Base-by-base conservation (phyloP, 2,329 filamentous ascomycete genomes). In the Cordyceps farinosa region DNA sequence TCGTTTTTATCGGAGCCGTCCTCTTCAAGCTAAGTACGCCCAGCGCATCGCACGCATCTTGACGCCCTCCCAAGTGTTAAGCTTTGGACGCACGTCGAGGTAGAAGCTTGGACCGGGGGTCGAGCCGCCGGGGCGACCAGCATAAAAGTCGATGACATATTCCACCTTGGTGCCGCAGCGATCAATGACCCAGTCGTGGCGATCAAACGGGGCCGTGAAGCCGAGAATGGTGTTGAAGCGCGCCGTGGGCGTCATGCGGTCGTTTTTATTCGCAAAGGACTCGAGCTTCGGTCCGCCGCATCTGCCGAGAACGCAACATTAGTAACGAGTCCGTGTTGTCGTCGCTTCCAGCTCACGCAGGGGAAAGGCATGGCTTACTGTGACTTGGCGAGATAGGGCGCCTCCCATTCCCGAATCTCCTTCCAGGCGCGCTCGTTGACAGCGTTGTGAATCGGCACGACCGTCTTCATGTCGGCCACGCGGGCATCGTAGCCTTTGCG, bases 131-230 rank as follows among this genome's bases (percentile, higher is more conserved):
- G 78, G 76, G 6, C 83, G 80, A 0, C 95, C 95, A 5, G 92
- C 87, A 73, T 99, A 99, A 71, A 99, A 99, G 77, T 99, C 95
- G 75, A 99, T 99, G 45, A 99, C 90, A 74, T 99, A 99, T 70
- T 98, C 95, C 55, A 99, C 79, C 71, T 86, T 86, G 27, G 82
- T 89, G 36, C 90, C 94, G 73, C 95, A 98, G 58, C 95, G 84
- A 77, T 99, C 93, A 42, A 99, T 89, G 30, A 97, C 87, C 95
- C 95, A 99, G 76, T 99, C 95, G 75, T 99, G 95, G 34, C 95
- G 83, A 77, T 99, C 95, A 76, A 99, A 99, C 1, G 95, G 95
- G 60, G 89, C 82, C 65, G 90, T 88, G 75, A 97, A 98, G n/a
- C 95, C 95, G 61, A 97, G 78, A 64, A 92, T 76, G 5, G 88